Evolutionary conservation across 306 rosid species (phyloP).

Genomic region (Cicer yamashitae): DNA sequence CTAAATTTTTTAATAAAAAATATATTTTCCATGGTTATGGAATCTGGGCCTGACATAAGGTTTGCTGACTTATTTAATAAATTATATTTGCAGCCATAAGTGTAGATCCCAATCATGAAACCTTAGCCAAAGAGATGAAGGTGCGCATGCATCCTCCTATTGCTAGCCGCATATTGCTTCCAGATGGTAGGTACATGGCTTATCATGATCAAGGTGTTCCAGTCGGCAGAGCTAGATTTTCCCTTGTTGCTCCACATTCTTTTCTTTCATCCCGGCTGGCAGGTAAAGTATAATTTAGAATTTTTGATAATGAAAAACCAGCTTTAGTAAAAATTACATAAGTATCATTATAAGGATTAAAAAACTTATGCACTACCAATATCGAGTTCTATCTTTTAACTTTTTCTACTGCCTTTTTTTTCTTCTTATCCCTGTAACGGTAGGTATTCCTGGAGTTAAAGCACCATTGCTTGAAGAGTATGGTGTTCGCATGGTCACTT

Average conservation of each 20-base stretch:
- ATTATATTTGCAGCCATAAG: conserved; percentile 61
- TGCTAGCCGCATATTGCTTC: conserved; percentile 80
- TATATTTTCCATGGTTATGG: background rate
- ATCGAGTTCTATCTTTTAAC: conserved; percentile 6
- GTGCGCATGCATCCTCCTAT: conserved; percentile 76
- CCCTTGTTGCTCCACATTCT: conserved; percentile 83
- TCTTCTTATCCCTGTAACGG: background rate
- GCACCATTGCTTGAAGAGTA: conserved; percentile 79
- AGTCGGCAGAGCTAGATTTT: conserved; percentile 69
- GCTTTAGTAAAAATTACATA: conserved; percentile 17
- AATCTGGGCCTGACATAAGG: background rate
- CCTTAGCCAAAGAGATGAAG: conserved; percentile 53
- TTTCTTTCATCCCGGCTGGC: conserved; percentile 92
- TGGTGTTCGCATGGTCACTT: conserved; percentile 78
- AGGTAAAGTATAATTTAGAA: conserved; percentile 50
- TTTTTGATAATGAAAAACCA: background rate
- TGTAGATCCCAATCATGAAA: conserved; percentile 57
- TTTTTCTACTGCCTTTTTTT: conserved; percentile 12
- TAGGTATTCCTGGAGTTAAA: conserved; percentile 88
- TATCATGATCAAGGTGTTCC: conserved; percentile 82
- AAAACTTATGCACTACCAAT: conserved; percentile 10
- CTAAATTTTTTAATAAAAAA: background rate
- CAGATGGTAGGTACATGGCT: conserved; percentile 91
- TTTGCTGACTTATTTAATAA: conserved; percentile 16
- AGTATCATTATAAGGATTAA: conserved; percentile 16